Percentiles rank a stretch among this genome's conserved stretches.
These are phyloP conservation scores for Spatholobus suberectus DNA, from an alignment of 306 rosid species.

Conservation along the genomic window DNA sequence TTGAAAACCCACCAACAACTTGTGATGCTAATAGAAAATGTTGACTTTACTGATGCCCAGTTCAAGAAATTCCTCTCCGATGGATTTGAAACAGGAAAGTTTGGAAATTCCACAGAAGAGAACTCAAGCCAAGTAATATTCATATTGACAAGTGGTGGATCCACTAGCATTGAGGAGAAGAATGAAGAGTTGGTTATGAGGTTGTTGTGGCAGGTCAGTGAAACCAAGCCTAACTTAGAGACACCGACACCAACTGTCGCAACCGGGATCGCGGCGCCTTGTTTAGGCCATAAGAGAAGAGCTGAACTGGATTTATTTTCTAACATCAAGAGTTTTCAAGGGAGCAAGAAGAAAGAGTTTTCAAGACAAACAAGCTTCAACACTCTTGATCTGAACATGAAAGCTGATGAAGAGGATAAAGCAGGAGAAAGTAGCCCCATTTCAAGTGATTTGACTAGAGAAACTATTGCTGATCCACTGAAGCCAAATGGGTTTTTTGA, in stretches of 20 bases:
- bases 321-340: conserved; percentile 46
- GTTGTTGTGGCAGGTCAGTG: conserved; percentile 58
- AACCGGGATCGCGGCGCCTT: background rate
- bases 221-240: conserved; percentile 47
- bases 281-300: conserved; percentile 61
- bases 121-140: conserved; percentile 55
- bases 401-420: conserved; percentile 60
- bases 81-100: conserved; percentile 62
- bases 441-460: conserved; percentile 74
- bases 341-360: conserved; percentile 46
- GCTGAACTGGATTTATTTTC: conserved; percentile 61
- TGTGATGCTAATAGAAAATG: conserved; percentile 67
- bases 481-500: conserved; percentile 60
- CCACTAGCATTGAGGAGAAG: conserved; percentile 46
- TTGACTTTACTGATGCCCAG: conserved; percentile 67
- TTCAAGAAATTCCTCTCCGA: conserved; percentile 67
- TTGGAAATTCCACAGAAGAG: conserved; percentile 50
- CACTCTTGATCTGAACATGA: conserved; percentile 80
- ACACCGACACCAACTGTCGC: background rate
- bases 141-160: conserved; percentile 61
- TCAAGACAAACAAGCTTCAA: conserved; percentile 78
- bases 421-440: conserved; percentile 56
- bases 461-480: conserved; percentile 45
- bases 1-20: conserved; percentile 61
- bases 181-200: conserved; percentile 48